phyloP scores from a whole-genome alignment of 768 basidiomycete genomes.

The Agrocybe pediades region DNA sequence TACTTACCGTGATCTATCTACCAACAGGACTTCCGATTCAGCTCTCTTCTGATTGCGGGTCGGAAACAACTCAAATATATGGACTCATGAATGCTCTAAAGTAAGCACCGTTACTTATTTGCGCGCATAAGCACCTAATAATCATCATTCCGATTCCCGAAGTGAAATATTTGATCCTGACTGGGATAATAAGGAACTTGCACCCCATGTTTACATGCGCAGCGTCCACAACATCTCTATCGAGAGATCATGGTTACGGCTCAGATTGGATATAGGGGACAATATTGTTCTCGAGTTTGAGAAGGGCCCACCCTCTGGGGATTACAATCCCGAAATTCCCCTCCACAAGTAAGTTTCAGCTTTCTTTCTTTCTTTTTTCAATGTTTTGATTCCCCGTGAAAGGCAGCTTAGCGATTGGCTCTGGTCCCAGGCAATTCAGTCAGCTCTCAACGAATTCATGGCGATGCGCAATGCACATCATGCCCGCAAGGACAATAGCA shows the following conservation, averaged over 20 bases:
- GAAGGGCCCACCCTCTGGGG: conserved; percentile 21
- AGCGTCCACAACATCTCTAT: conserved; percentile 36
- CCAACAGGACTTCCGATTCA: conserved; percentile 34
- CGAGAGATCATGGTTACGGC: conserved; percentile 35
- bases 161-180: conserved; percentile 30
- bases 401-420: conserved; percentile 29
- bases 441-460: conserved; percentile 19
- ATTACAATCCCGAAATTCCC: conserved; percentile 23
- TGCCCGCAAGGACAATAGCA: conserved; percentile 30
- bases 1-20: neutral
- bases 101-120: conserved; percentile 16
- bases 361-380: neutral
- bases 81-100: conserved; percentile 29
- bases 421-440: conserved; percentile 27
- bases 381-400: conserved; percentile 2
- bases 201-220: conserved; percentile 30
- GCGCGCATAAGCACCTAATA: neutral
- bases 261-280: conserved; percentile 32
- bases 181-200: conserved; percentile 18
- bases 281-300: conserved; percentile 26
- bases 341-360: conserved; percentile 28
- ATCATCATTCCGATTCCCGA: neutral
- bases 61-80: conserved; percentile 34
- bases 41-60: conserved; percentile 35
- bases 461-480: conserved; percentile 24